Base-by-base conservation (phyloP, 202 grass and related monocot species). In the Bolboschoenoplectus hybrid region DNA sequence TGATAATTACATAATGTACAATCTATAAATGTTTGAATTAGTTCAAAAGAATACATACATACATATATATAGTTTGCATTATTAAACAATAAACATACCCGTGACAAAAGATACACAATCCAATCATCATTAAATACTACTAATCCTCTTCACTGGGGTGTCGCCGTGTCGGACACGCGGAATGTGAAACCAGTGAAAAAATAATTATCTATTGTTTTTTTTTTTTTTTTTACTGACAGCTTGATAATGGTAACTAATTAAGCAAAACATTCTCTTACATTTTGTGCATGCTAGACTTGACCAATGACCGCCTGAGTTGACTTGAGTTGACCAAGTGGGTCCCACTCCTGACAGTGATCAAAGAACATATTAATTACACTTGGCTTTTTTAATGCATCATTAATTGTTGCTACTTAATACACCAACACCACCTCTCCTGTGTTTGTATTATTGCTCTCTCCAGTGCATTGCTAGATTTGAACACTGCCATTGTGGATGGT, bases 321-420 rank as follows among this genome's bases (percentile, higher is more conserved):
- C 64, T 10, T 4, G 7, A 84, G 62, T 70, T 84, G 81, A 70
- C 64, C 5, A 4, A 12, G 0, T 53, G 62, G 44, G 63, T 84
- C 81, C 63, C 41, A 66, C 75, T 38, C 4, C 19, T 67, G 46
- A 6, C 82, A 71, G 14, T 55, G 11, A 67, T 38, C 46, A 69
- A 65, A 84, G 81, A 83, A 84, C 65, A 84, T 84, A 53, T 71
- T 84, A 84, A 84, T 71, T 84, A 35, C 26, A 32, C 35, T 83
- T 84, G 40, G 50, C 47, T 68, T 41, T 56, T 57, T 84, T 71
- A 57, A 84, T 84, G 14, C n/a, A 53, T 45, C 34, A 71, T 84
- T 69, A 71, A 84, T 57, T 71, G 26, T 56, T 84, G 12, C 61
- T 67, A 52, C 46, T 53, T 57, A 84, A 38, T 84, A 70, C 63